phyloP scores from a whole-genome alignment of 495 filamentous ascomycete species.

The Daldinia loculata region DNA sequence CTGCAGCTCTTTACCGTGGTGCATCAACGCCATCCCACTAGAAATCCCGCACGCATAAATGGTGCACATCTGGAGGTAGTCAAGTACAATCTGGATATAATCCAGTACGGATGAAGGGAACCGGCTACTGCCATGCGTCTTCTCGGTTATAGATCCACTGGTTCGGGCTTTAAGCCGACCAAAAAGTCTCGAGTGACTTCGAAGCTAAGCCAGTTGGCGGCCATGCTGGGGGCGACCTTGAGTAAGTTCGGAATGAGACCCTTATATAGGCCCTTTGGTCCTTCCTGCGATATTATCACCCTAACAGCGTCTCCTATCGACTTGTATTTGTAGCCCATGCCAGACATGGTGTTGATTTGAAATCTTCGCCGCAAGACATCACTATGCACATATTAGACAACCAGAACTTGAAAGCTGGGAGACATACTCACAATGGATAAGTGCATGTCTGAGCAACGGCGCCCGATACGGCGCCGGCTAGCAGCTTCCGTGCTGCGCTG shows the following conservation, averaged over 20 bases:
- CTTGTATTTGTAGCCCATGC: slow-evolving; percentile 97
- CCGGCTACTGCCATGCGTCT: slow-evolving; percentile 8
- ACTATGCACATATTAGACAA: slow-evolving; percentile 55
- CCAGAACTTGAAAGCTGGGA: not conserved
- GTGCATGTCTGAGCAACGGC: slow-evolving; percentile 97
- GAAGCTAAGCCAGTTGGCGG: slow-evolving; percentile 96
- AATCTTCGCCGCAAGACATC: slow-evolving; percentile 96
- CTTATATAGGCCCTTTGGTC: slow-evolving; percentile 79
- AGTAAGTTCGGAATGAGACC: slow-evolving; percentile 92
- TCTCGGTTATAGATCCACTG: slow-evolving; percentile 32
- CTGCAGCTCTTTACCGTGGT: slow-evolving; percentile 4
- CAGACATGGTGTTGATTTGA: slow-evolving; percentile 98
- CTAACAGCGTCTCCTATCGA: slow-evolving; percentile 83
- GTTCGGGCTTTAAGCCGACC: slow-evolving; percentile 61
- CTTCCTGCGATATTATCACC: slow-evolving; percentile 81
- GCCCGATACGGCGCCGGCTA: slow-evolving; percentile 91
- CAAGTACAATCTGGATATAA: slow-evolving; percentile 29
- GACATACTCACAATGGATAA: slow-evolving; percentile 87
- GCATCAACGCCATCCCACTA: slow-evolving; percentile 19
- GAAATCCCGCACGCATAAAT: slow-evolving; percentile 9
- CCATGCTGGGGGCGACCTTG: slow-evolving; percentile 98
- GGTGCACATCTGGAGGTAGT: slow-evolving; percentile 36
- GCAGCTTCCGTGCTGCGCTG: slow-evolving; percentile 77
- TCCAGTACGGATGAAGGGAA: slow-evolving; percentile 13
- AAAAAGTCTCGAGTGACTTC: slow-evolving; percentile 91